Conservation (phyloP, 2,329 filamentous ascomycete genomes). For the Scedosporium aurantiacum region DNA sequence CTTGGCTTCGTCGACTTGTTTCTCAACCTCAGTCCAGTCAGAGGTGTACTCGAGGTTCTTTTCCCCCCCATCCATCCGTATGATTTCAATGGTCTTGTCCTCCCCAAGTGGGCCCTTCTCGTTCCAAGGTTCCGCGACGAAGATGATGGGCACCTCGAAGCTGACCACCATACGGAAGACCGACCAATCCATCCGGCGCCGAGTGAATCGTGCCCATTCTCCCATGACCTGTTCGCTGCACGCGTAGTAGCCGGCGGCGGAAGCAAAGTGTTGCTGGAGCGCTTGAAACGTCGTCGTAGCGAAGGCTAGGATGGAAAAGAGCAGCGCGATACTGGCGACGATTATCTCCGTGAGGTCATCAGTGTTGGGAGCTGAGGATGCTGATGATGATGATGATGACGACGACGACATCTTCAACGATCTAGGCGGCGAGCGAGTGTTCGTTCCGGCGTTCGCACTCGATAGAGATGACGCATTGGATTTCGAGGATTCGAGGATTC, state of each 20-base stretch:
- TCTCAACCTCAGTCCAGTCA: neutral
- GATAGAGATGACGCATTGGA: too few species aligned
- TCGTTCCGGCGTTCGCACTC: too few species aligned
- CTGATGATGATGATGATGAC: too few species aligned
- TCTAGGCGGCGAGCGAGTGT: too few species aligned
- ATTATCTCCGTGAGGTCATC: conserved; percentile 20
- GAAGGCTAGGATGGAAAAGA: conserved; percentile 36
- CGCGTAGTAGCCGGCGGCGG: conserved; percentile 36
- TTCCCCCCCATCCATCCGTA: neutral
- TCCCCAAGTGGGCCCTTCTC: conserved; percentile 20
- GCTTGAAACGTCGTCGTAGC: conserved; percentile 34
- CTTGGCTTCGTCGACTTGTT: neutral
- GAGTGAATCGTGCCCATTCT: conserved; percentile 29
- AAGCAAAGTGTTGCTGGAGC: conserved; percentile 38
- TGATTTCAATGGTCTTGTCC: neutral
- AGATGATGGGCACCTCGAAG: conserved; percentile 39
- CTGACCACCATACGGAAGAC: conserved; percentile 39
- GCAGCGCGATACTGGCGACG: conserved; percentile 32
- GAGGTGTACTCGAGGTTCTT: neutral
- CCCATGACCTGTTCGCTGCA: conserved; percentile 38
- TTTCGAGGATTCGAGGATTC: too few species aligned
- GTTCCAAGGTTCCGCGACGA: conserved; percentile 33
- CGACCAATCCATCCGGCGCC: conserved; percentile 26
- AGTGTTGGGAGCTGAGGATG: neutral
- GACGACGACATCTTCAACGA: too few species aligned